These are phyloP conservation scores for Fusarium tricinctum DNA, from an alignment of 2,329 filamentous ascomycete genomes.

Conservation along the genomic window DNA sequence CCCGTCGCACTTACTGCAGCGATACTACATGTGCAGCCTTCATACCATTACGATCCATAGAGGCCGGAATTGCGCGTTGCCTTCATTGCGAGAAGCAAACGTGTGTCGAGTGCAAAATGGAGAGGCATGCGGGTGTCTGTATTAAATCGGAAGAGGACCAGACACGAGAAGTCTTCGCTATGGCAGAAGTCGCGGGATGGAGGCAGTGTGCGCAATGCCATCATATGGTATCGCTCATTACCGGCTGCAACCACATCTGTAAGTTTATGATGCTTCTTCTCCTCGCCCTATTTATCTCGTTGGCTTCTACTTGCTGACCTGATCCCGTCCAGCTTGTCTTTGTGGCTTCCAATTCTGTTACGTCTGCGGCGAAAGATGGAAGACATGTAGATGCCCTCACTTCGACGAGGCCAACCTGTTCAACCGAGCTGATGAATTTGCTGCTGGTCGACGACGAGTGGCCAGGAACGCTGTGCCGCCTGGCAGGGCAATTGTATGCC, in stretches of 20 bases:
- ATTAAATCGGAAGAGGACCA: constrained; percentile 55
- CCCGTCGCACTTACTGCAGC: constrained; percentile 66
- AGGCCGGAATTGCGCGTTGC: constrained; percentile 57
- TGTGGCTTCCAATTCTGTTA: constrained; percentile 65
- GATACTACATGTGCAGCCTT: constrained; percentile 61
- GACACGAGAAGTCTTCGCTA: constrained; percentile 56
- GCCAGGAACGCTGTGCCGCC: no score
- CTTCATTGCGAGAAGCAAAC: constrained; percentile 59
- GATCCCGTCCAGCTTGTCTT: constrained; percentile 55
- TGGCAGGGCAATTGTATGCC: no score
- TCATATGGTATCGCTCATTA: constrained; percentile 60
- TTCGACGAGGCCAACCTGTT: background rate
- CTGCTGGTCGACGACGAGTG: no score
- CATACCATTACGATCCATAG: constrained; percentile 55
- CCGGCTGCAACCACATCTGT: constrained; percentile 71
- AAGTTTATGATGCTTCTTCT: constrained; percentile 35
- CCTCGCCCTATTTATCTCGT: no score
- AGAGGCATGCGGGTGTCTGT: constrained; percentile 63
- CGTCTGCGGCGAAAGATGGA: constrained; percentile 57
- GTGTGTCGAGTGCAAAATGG: constrained; percentile 64
- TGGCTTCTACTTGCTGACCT: background rate
- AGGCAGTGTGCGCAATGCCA: constrained; percentile 62
- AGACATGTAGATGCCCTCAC: background rate
- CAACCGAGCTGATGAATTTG: no score
- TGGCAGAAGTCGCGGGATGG: constrained; percentile 62